These are phyloP conservation scores for Populus nigra DNA, from an alignment of 345 rosid species.

Conservation along the genomic window DNA sequence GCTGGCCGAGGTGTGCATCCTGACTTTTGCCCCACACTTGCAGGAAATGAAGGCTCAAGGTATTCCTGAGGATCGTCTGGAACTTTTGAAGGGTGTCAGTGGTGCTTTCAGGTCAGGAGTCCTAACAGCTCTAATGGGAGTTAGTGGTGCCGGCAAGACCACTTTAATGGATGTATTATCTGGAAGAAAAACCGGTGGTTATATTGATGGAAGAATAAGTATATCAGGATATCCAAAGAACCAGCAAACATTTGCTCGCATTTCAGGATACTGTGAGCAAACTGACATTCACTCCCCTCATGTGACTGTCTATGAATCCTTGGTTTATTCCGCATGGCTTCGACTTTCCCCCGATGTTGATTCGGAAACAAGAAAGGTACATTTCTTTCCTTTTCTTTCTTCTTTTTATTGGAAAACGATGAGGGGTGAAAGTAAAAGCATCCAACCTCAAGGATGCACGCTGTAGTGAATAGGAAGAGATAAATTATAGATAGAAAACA, in stretches of 20 bases:
- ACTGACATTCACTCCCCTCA: conserved; percentile 70
- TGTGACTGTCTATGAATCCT: conserved; percentile 59
- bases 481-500: background rate
- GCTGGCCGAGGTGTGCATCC: background rate
- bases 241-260: conserved; percentile 69
- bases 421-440: background rate
- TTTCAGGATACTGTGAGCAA: conserved; percentile 73
- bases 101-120: conserved; percentile 73
- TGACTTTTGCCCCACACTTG: background rate
- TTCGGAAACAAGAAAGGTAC: conserved; percentile 55
- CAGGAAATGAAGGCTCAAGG: conserved; percentile 71
- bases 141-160: conserved; percentile 74
- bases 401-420: background rate
- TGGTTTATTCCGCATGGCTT: conserved; percentile 67
- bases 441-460: background rate
- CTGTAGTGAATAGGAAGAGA: background rate
- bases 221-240: conserved; percentile 65
- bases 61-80: conserved; percentile 42
- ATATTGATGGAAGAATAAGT: conserved; percentile 46
- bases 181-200: conserved; percentile 74
- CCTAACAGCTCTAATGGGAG: conserved; percentile 66
- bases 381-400: background rate
- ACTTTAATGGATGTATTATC: conserved; percentile 74
- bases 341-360: conserved; percentile 58
- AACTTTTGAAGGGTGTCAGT: conserved; percentile 58